Evolutionary conservation across 1,139 yeast genomes (phyloP), one percentile per base, ranked within the genome.

Genomic region (Sugiyamaella novakii): DNA sequence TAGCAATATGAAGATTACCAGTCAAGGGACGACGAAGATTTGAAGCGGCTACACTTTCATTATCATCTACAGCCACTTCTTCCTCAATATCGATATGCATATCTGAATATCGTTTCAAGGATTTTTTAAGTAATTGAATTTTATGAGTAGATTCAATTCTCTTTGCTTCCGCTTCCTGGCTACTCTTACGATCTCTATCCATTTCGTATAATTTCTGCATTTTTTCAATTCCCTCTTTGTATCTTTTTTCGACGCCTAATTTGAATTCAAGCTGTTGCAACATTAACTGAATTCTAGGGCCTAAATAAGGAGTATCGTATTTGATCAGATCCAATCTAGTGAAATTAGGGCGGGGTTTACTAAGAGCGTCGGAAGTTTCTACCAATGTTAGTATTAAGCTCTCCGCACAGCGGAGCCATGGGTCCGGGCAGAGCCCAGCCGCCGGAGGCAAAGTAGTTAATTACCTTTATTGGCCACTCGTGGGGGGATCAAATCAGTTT

Each of bases 211-310:
- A 78, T 59, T 83, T 87, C 24, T 87, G 82, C 66, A 92, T 80
- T 66, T 91, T 92, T 58, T 87, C 94, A 59, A 89, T 89, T 12
- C 98, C 98, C 55, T 84, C 94, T 59, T 84, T 83, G 69, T 91
- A 92, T 69, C 92, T 95, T 61, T 87, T 83, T 68, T 92, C 98
- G 35, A 92, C 95, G 63, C 91, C 94, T 46, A 91, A 75, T 68
- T 92, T 92, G 68, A 91, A 89, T 64, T 89, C 96, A 50, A 92
- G 75, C 66, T 89, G 95, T 68, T 89, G 97, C 50, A 92, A 76
- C 98, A 92, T 91, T 61, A 87, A 84, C 67, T 88, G 96, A 61
- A 92, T 92, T 57, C 94, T 80, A 61, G 92, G 96, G n/a, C 97
- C 96, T 59, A 92, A 73, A 1, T 95, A 87, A 0, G 97, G 96